Evolutionary conservation across 176 grass and related monocot genomes (phyloP).

Genomic region (Eragrostis nindensis): DNA sequence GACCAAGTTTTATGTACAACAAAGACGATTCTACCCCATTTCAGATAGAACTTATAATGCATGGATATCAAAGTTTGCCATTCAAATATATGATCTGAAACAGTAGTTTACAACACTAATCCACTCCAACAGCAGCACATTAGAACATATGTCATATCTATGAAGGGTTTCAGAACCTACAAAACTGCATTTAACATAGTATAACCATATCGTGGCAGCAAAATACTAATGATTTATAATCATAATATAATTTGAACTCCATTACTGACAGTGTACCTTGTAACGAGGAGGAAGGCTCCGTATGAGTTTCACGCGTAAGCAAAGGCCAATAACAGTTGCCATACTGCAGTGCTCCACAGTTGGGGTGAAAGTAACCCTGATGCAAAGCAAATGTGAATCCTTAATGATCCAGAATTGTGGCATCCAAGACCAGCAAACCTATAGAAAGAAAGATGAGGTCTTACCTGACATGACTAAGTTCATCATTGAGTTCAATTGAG

Average conservation of each 20-base stretch:
- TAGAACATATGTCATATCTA: background rate
- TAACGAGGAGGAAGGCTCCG: conserved; percentile 86
- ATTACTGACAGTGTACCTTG: conserved; percentile 57
- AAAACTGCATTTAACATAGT: background rate
- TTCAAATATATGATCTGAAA: background rate
- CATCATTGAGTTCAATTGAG: conserved; percentile 69
- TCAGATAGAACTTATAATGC: background rate
- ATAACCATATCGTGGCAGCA: background rate
- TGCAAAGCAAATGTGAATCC: conserved; percentile 18
- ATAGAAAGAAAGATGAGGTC: conserved; percentile 1
- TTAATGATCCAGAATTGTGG: conserved; percentile 2
- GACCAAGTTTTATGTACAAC: background rate
- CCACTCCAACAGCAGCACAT: background rate
- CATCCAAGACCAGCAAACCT: background rate
- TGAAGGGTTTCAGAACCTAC: conserved; percentile 4
- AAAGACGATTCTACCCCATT: background rate
- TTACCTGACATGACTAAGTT: conserved; percentile 74
- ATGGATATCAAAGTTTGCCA: background rate
- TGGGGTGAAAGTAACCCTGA: conserved; percentile 91
- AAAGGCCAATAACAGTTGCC: conserved; percentile 93
- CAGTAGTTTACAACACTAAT: background rate
- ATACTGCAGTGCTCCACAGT: conserved; percentile 98
- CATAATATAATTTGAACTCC: background rate
- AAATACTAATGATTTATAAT: background rate
- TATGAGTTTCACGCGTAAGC: conserved; percentile 84